Conservation (phyloP, 176 grass and related monocot genomes). For the Oryza australiensis region DNA sequence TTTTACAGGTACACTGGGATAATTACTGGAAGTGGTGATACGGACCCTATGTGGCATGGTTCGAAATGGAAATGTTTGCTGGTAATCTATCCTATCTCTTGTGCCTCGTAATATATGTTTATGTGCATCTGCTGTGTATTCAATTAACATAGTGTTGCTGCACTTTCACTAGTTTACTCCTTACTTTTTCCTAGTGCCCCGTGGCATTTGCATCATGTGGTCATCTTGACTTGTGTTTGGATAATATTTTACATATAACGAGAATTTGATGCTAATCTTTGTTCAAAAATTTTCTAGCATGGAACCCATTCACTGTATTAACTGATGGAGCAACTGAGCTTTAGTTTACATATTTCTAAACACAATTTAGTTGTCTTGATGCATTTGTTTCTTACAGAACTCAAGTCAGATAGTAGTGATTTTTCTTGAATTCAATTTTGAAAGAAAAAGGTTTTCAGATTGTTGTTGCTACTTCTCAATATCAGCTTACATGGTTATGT, state of each 20-base stretch:
- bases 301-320: background rate
- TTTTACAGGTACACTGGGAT: conserved; percentile 73
- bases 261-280: background rate
- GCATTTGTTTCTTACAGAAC: background rate
- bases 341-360: background rate
- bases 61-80: conserved; percentile 95
- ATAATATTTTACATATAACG: background rate
- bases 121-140: background rate
- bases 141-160: background rate
- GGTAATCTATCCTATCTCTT: conserved; percentile 36
- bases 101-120: conserved; percentile 3
- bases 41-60: conserved; percentile 79
- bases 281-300: background rate
- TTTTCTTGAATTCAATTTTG: background rate
- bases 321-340: background rate
- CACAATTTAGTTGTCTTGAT: background rate
- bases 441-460: background rate
- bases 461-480: too few species aligned
- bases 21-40: conserved; percentile 64
- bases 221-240: background rate
- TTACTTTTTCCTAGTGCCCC: background rate
- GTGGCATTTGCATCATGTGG: background rate
- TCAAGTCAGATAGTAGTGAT: background rate
- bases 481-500: background rate
- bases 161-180: background rate